phyloP scores from a whole-genome alignment of 2,329 filamentous ascomycete genomes.

The Fusarium sp. region DNA sequence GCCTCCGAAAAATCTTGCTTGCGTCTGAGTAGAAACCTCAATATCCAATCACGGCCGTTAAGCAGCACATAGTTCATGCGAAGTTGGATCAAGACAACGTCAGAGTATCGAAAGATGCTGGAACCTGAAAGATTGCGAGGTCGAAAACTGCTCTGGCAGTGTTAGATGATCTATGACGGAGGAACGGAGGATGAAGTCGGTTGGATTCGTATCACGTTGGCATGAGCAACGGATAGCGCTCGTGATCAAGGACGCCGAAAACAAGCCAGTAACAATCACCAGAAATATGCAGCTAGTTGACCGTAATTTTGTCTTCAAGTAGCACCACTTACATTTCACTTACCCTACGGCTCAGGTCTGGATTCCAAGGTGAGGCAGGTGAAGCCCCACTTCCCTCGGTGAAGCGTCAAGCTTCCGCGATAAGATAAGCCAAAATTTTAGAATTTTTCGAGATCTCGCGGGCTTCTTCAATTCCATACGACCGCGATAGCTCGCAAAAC shows the following conservation, averaged over 20 bases:
- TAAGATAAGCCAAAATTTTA: constrained; percentile 37
- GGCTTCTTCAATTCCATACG: constrained; percentile 23
- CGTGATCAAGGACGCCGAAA: neutral
- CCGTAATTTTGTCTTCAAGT: neutral
- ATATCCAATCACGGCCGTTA: neutral
- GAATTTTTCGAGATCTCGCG: constrained; percentile 36
- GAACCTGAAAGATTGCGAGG: neutral
- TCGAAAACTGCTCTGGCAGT: neutral
- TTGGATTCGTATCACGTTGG: neutral
- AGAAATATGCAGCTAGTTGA: too few species aligned
- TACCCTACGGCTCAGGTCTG: neutral
- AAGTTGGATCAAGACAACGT: neutral
- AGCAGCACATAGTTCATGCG: neutral
- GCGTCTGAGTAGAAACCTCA: neutral
- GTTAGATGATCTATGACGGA: neutral
- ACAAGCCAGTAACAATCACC: neutral
- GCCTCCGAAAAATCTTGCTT: neutral
- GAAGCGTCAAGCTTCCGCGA: constrained; percentile 25
- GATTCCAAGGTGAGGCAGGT: neutral
- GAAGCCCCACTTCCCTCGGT: constrained; percentile 31
- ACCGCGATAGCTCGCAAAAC: constrained; percentile 30
- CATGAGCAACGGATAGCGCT: neutral
- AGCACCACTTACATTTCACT: neutral
- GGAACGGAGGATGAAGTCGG: neutral
- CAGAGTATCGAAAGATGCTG: neutral